Evolutionary conservation across 1,139 yeast species (phyloP), one percentile per base, ranked within the genome.

Genomic region (Magnusiomyces ingens): DNA sequence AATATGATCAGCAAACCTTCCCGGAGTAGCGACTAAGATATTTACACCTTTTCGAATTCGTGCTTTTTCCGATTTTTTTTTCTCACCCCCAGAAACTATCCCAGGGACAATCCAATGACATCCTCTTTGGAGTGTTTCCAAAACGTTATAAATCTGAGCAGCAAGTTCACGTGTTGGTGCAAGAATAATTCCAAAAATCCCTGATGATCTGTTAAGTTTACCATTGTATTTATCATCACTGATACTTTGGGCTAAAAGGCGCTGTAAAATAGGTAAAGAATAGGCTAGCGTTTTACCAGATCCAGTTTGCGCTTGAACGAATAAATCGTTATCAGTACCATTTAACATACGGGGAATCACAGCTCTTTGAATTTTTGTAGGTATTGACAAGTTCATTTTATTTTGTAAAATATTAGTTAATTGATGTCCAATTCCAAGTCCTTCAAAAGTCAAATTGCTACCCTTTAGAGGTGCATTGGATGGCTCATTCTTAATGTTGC

Each of bases 81-180:
- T 88, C 66, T 90, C 97, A 50, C 97, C 97, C 60, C 97, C 97
- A 69, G 90, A 88, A 21, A 90, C 94, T 40, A 90, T 81, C 42
- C 97, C 96, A 0, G 97, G 96, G 4, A 90, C 96, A 43, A 90
- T 76, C 67, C 84, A 79, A 64, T 85, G 93, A 66, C 91, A 84
- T 62, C 93, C 82, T 40, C 82, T 73, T 42, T 58, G 56, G 29
- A 91, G 68, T 1, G 80, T 76, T 61, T 85, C 93, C 60, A 89
- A 75, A 3, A 91, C 96, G 1, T 85, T 75, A 65, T 87, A 85
- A 48, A 93, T 91, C 68, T 93, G 99, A n/a, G 82, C 81, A 0
- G 98, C 96, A 64, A 93, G 76, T 70, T 93, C 99, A 67, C 99
- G 79, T 0, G 99, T 93, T 3, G 99, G 99, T 0, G 95, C 85